Conservation (phyloP, 1,284 basidiomycete genomes). For the Irpex sp. region DNA sequence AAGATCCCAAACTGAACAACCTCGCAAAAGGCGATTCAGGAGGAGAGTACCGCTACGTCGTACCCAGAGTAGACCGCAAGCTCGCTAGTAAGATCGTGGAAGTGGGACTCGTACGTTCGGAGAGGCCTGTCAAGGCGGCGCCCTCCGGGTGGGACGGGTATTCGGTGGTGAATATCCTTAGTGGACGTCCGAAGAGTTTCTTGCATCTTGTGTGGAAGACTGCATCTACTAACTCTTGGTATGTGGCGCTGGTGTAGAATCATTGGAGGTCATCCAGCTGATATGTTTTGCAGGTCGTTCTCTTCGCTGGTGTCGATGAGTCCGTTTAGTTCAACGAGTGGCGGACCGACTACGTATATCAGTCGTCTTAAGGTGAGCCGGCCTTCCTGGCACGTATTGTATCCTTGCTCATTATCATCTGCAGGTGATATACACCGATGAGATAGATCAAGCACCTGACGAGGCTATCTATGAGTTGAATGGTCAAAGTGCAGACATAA, state of each 20-base stretch:
- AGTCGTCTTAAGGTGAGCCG: constrained; percentile 5
- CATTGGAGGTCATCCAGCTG: not conserved
- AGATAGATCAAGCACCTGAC: not conserved
- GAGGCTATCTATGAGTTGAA: constrained; percentile 3
- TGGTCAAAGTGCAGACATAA: constrained; percentile 8
- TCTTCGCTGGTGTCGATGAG: constrained; percentile 5
- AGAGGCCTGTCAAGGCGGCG: not conserved
- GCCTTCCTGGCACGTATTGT: not conserved
- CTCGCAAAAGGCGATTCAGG: constrained; percentile 3
- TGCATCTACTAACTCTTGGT: constrained; percentile 6
- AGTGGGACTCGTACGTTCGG: constrained; percentile 1
- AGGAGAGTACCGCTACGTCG: constrained; percentile 9
- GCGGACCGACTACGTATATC: not conserved
- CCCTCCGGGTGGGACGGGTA: constrained; percentile 6
- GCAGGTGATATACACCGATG: constrained; percentile 6
- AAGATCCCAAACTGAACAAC: constrained; percentile 4
- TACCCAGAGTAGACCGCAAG: constrained; percentile 3
- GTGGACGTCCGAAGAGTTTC: constrained; percentile 2
- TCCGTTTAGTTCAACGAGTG: not conserved
- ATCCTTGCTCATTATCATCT: not conserved
- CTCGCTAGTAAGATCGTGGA: constrained; percentile 1
- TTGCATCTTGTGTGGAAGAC: constrained; percentile 11
- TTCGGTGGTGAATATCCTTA: constrained; percentile 3
- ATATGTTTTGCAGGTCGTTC: constrained; percentile 1
- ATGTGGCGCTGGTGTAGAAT: not conserved